Evolutionary conservation across 345 rosid species (phyloP).

Genomic region (Linum tenue): DNA sequence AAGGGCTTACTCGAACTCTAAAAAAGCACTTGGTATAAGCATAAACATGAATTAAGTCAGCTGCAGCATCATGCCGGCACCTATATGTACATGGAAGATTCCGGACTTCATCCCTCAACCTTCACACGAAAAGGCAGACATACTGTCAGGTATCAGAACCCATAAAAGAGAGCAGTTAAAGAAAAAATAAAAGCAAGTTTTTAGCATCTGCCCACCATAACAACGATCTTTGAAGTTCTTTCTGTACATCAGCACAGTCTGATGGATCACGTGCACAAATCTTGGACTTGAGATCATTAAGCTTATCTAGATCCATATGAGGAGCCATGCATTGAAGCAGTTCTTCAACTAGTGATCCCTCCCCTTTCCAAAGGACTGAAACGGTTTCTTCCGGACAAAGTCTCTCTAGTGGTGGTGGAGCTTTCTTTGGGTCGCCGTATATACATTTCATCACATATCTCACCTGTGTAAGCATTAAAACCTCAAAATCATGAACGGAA

Average conservation of each 20-base stretch:
- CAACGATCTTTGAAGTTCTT: constrained; percentile 73
- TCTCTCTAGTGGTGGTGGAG: constrained; percentile 92
- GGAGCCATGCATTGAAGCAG: constrained; percentile 77
- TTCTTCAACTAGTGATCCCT: constrained; percentile 81
- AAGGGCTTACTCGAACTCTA: constrained; percentile 58
- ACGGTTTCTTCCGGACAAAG: constrained; percentile 67
- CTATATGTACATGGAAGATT: constrained; percentile 81
- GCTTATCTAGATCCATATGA: constrained; percentile 46
- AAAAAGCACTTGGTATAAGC: constrained; percentile 83
- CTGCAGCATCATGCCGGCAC: constrained; percentile 98
- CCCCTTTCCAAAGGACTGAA: constrained; percentile 77
- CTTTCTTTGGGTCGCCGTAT: constrained; percentile 85
- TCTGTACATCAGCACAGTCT: constrained; percentile 47
- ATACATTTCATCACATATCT: constrained; percentile 89
- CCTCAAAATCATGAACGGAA: no score
- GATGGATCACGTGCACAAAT: constrained; percentile 65
- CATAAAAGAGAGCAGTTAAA: constrained; percentile 1
- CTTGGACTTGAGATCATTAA: constrained; percentile 65
- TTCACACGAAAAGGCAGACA: constrained; percentile 20
- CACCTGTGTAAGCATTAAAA: constrained; percentile 43
- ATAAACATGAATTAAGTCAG: constrained; percentile 88
- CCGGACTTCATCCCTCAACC: constrained; percentile 95
- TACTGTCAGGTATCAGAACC: neutral
- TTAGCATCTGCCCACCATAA: constrained; percentile 53
- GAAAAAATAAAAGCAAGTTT: constrained; percentile 8